Evolutionary conservation across 1,284 basidiomycete species (phyloP), one percentile per base, ranked within the genome.

Genomic region (Garcileccinum viscosum): DNA sequence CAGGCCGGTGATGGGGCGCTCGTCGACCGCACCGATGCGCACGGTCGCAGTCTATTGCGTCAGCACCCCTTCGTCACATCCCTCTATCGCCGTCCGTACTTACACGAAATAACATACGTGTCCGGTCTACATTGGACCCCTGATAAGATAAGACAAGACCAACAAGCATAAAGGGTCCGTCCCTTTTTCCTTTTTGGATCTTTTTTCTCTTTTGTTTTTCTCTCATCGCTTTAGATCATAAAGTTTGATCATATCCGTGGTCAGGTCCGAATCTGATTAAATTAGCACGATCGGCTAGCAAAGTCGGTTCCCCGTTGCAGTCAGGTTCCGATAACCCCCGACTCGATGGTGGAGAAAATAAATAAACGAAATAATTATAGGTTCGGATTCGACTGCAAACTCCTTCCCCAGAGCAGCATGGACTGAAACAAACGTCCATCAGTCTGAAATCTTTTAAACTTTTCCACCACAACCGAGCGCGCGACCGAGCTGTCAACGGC

Each of bases 91-190:
- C 76, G 64, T 27, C 40, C 40, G 19, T 53, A 40, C 64, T 60
- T 33, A 63, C 66, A 69, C 67, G 67, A 68, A 67, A 72, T 65
- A 44, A 4, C 65, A 67, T 78, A 79, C 75, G 77, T 76, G 77
- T 74, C 69, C 63, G 1, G 37, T 22, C 56, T 32, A 64, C 56
- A 77, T 74, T 79, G 75, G 77, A 5, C 40, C 35, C 37, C 37
- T 32, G 75, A 77, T 77, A 79, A 77, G 75, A 77, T 79, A 79
- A 77, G 75, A 78, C 77, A 72, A 77, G 37, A 4, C 12, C 11
- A 62, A 17, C 24, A 22, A 30, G 22, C n/a, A n/a, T 42, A 73
- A 68, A 67, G 27, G 5, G 47, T 37, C 73, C 65, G 47, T 40
- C 53, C 58, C 53, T 66, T 6, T 74, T 76, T 66, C 70, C 75